A percentile compares a stretch with the other conserved stretches of the same genome.
Conservation (phyloP, 148 eudicot genomes). For the Silene latifolia region DNA sequence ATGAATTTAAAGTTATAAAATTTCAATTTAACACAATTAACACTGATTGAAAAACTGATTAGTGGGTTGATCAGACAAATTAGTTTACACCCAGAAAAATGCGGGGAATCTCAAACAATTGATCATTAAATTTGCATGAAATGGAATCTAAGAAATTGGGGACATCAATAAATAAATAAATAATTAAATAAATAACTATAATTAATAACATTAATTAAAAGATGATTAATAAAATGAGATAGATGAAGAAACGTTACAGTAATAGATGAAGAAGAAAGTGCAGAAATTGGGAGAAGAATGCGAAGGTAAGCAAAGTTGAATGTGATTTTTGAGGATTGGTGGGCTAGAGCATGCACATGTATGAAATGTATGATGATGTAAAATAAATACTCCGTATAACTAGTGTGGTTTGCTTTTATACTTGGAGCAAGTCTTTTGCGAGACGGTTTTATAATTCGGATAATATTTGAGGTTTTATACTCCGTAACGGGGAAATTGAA, state of each 20-base stretch:
- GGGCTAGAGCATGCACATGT: neutral
- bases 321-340: neutral
- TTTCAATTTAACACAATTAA: neutral
- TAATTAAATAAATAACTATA: neutral
- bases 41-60: conserved; percentile 3
- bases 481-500: too few relatives aligned
- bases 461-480: too few relatives aligned
- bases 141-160: conserved; percentile 1
- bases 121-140: neutral
- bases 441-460: too few relatives aligned
- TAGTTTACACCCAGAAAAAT: neutral
- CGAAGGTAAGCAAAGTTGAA: conserved; percentile 10
- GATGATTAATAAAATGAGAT: neutral
- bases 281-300: neutral
- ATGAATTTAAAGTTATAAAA: conserved; percentile 1
- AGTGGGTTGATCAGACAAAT: neutral
- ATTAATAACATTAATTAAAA: neutral
- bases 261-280: conserved; percentile 19
- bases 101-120: conserved; percentile 3
- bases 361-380: neutral
- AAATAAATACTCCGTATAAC: too few relatives aligned
- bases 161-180: conserved; percentile 11
- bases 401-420: too few relatives aligned
- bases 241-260: conserved; percentile 6
- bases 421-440: too few relatives aligned